Conservation (phyloP, 2,329 filamentous ascomycete species). For the Dactylellina leptospora region DNA sequence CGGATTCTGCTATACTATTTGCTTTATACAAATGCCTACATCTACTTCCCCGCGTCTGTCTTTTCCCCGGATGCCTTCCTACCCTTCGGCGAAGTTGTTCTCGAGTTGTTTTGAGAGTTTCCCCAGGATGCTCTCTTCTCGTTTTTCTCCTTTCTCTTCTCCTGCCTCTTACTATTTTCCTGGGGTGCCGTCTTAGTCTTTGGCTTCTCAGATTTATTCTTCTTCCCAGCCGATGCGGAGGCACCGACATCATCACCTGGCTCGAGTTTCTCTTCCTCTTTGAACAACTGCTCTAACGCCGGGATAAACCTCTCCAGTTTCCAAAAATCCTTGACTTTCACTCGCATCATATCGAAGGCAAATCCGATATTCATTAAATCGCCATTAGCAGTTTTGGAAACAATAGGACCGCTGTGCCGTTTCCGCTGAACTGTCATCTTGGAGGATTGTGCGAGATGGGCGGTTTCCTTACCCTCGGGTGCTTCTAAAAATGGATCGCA, state of each 20-base stretch:
- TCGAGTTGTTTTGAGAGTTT: not conserved
- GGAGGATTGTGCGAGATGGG: not conserved
- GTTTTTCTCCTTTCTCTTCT: slow-evolving; percentile 12
- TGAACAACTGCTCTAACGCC: slow-evolving; percentile 69
- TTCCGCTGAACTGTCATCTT: slow-evolving; percentile 9
- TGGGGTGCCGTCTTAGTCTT: slow-evolving; percentile 16
- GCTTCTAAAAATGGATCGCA: slow-evolving; percentile 57
- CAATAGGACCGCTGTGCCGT: slow-evolving; percentile 20
- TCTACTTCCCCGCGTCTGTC: too few relatives aligned
- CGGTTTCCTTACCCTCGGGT: slow-evolving; percentile 13
- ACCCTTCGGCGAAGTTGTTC: too few relatives aligned
- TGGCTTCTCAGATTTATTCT: slow-evolving; percentile 33
- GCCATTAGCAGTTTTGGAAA: slow-evolving; percentile 56
- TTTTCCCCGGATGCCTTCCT: too few relatives aligned
- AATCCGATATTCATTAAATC: slow-evolving; percentile 71
- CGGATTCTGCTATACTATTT: too few relatives aligned
- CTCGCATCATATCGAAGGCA: slow-evolving; percentile 81
- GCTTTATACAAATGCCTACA: too few relatives aligned
- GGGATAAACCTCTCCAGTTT: slow-evolving; percentile 71
- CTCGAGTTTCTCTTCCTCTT: slow-evolving; percentile 60
- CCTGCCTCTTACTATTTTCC: slow-evolving; percentile 14
- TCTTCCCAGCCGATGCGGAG: slow-evolving; percentile 13
- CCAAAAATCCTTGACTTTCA: slow-evolving; percentile 75
- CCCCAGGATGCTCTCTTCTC: slow-evolving; percentile 3
- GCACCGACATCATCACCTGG: too few relatives aligned